Evolutionary conservation across 345 rosid genomes (phyloP).

Genomic region (Citrus cavaleriei): DNA sequence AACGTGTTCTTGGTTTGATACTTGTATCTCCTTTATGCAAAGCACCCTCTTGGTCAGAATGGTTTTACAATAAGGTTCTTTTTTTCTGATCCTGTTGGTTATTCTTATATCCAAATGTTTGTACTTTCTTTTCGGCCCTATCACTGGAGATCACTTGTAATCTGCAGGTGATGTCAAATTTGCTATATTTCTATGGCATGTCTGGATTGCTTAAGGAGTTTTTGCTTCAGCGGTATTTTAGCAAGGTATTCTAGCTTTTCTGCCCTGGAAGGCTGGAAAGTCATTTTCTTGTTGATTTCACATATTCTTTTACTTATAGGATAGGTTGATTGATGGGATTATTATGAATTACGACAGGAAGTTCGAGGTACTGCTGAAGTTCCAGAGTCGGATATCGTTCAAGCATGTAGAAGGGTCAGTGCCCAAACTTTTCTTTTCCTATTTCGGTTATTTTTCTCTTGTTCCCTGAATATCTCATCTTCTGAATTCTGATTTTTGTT

Average conservation of each 20-base stretch:
- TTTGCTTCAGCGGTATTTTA: slow-evolving; percentile 84
- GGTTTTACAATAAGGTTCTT: slow-evolving; percentile 80
- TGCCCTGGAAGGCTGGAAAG: neutral
- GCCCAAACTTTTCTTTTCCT: slow-evolving; percentile 1
- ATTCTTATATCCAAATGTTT: neutral
- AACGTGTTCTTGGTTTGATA: slow-evolving; percentile 88
- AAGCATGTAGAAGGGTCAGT: slow-evolving; percentile 82
- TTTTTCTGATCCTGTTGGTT: neutral
- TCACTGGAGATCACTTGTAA: slow-evolving; percentile 1
- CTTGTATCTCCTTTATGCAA: slow-evolving; percentile 89
- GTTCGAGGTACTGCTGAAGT: slow-evolving; percentile 77
- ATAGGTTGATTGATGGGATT: slow-evolving; percentile 7
- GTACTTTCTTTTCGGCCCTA: neutral
- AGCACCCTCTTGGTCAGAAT: slow-evolving; percentile 94
- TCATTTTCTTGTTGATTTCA: neutral
- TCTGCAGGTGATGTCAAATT: slow-evolving; percentile 60
- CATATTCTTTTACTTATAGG: neutral
- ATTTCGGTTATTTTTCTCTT: neutral
- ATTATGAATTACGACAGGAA: slow-evolving; percentile 49
- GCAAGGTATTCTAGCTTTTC: slow-evolving; percentile 58
- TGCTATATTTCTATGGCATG: slow-evolving; percentile 87
- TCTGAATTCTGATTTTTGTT: neutral
- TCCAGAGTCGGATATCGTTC: slow-evolving; percentile 90
- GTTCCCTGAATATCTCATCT: neutral
- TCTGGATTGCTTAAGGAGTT: slow-evolving; percentile 77